Conservation (phyloP, 768 basidiomycete species). For the Psilocybe sp. region DNA sequence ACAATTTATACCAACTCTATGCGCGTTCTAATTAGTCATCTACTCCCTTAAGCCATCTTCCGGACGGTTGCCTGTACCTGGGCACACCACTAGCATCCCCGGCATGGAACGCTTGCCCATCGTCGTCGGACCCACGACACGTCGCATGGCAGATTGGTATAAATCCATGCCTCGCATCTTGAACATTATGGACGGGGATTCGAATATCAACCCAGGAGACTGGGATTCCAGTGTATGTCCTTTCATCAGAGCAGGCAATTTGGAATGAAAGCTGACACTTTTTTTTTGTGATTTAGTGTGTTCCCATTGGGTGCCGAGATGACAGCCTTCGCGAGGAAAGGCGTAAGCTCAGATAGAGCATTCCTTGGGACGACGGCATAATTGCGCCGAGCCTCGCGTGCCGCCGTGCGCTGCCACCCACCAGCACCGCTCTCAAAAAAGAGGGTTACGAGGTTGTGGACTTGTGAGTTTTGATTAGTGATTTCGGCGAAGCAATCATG, state of each 20-base stretch:
- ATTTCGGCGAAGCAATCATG: slow-evolving; percentile 1
- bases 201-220: slow-evolving; percentile 49
- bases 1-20: too few relatives aligned
- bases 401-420: slow-evolving; percentile 48
- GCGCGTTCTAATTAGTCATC: slow-evolving; percentile 25
- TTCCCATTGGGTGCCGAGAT: slow-evolving; percentile 48
- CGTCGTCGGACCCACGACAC: slow-evolving; percentile 58
- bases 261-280: neutral
- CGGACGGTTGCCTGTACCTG: slow-evolving; percentile 54
- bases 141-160: slow-evolving; percentile 57
- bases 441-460: slow-evolving; percentile 64
- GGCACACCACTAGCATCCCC: slow-evolving; percentile 41
- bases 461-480: slow-evolving; percentile 42
- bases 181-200: slow-evolving; percentile 54
- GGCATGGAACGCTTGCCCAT: slow-evolving; percentile 59
- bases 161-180: slow-evolving; percentile 50
- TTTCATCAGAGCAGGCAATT: neutral
- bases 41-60: slow-evolving; percentile 62
- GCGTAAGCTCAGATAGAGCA: slow-evolving; percentile 56
- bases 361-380: slow-evolving; percentile 59
- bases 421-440: slow-evolving; percentile 48
- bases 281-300: slow-evolving; percentile 30
- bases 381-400: slow-evolving; percentile 66
- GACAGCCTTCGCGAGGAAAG: slow-evolving; percentile 44
- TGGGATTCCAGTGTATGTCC: slow-evolving; percentile 47